Evolutionary conservation across 148 eudicot genomes (phyloP).

Genomic region (Fallopia convolvulus): DNA sequence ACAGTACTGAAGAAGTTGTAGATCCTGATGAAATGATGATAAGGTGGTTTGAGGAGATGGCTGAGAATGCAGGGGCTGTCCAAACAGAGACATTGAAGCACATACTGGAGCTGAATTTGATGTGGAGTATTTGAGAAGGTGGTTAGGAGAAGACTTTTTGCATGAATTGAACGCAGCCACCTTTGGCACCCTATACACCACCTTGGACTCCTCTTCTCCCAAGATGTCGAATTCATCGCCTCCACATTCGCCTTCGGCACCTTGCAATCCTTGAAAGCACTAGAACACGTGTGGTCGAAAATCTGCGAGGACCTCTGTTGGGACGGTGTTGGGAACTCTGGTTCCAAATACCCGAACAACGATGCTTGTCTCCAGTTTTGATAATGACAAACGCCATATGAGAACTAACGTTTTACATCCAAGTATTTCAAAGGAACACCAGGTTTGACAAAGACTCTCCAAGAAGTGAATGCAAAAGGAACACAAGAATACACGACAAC

Average conservation of each 20-base stretch:
- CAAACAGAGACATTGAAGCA: conserved; percentile 42
- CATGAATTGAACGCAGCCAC: conserved; percentile 23
- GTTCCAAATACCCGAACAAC: too few relatives aligned
- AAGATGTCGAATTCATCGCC: conserved; percentile 46
- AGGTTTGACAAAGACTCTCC: too few relatives aligned
- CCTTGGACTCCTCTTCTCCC: conserved; percentile 39
- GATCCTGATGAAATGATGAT: too few relatives aligned
- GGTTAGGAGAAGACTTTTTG: conserved; percentile 30
- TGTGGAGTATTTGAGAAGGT: conserved; percentile 45
- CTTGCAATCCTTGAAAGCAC: conserved; percentile 45
- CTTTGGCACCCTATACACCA: conserved; percentile 38
- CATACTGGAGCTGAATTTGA: conserved; percentile 38
- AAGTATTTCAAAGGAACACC: too few relatives aligned
- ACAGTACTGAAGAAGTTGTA: too few relatives aligned
- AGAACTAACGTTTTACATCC: too few relatives aligned
- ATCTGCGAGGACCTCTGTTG: too few relatives aligned
- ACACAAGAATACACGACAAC: too few relatives aligned
- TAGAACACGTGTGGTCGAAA: conserved; percentile 50
- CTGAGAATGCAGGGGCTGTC: conserved; percentile 29
- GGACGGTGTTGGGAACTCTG: too few relatives aligned
- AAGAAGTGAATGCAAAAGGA: too few relatives aligned
- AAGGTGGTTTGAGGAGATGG: conserved; percentile 43
- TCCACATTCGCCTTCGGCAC: conserved; percentile 60
- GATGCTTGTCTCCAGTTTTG: too few relatives aligned
- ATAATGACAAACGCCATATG: too few relatives aligned